Evolutionary conservation across 1,284 basidiomycete genomes (phyloP).

Genomic region (Malassezia restricta): DNA sequence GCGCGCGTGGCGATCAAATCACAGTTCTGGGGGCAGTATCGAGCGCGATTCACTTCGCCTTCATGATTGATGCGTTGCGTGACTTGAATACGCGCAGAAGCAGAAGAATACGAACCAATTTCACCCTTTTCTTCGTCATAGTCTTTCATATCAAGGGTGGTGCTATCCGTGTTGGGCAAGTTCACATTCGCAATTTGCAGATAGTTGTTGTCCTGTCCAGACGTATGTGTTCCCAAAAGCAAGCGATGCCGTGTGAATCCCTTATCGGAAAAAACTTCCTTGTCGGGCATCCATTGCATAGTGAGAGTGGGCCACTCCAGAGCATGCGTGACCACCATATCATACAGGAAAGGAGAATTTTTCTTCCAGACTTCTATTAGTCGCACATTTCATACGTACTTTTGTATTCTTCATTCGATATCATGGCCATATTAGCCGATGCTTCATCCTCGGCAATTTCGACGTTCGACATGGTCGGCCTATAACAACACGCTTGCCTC

Average conservation of each 20-base stretch:
- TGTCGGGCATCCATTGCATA: constrained; percentile 98
- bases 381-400: constrained; percentile 13
- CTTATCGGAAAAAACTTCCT: constrained; percentile 66
- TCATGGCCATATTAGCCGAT: constrained; percentile 33
- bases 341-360: constrained; percentile 66
- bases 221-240: constrained; percentile 93
- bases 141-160: constrained; percentile 59
- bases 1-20: constrained; percentile 92
- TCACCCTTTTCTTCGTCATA: constrained; percentile 82
- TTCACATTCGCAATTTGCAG: constrained; percentile 84
- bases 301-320: constrained; percentile 96
- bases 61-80: constrained; percentile 90
- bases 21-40: constrained; percentile 98
- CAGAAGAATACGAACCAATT: constrained; percentile 51
- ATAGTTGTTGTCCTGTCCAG: constrained; percentile 84
- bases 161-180: constrained; percentile 59
- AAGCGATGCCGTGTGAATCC: constrained; percentile 84
- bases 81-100: constrained; percentile 69
- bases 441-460: constrained; percentile 34
- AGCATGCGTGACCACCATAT: constrained; percentile 91
- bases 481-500: neutral
- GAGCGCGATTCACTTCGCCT: constrained; percentile 89
- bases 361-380: constrained; percentile 39
- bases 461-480: constrained; percentile 20
- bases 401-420: constrained; percentile 43